Evolutionary conservation across 345 rosid genomes (phyloP).

Genomic region (Abelmoschus esculentus): DNA sequence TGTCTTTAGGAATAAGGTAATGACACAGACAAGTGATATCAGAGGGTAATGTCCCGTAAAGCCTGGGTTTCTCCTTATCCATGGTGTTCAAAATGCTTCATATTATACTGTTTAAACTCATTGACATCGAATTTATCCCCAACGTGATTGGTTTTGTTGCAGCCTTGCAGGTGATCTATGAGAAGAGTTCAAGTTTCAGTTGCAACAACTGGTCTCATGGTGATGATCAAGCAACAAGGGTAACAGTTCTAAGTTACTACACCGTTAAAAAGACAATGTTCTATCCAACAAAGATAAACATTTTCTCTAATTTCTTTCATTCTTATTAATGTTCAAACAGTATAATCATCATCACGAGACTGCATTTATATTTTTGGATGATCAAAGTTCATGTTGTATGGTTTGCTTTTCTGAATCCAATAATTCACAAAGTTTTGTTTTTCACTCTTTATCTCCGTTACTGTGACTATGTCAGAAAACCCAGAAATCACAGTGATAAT

Average conservation of each 20-base stretch:
- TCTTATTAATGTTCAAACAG: neutral
- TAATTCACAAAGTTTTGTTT: neutral
- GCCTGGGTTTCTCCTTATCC: too few relatives aligned
- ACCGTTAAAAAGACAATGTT: too few relatives aligned
- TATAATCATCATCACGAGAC: neutral
- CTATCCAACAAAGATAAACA: too few relatives aligned
- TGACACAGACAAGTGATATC: too few relatives aligned
- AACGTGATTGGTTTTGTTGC: neutral
- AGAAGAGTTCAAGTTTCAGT: neutral
- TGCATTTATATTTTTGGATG: too few relatives aligned
- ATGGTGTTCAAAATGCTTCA: constrained; percentile 62
- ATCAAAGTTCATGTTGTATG: too few relatives aligned
- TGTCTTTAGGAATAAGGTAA: too few relatives aligned
- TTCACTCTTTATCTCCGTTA: neutral
- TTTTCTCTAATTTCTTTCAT: neutral
- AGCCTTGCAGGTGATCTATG: neutral
- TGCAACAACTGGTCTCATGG: neutral
- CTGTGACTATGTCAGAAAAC: neutral
- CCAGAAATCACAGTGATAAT: neutral
- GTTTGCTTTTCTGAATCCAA: neutral
- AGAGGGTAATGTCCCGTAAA: too few relatives aligned
- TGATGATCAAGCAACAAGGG: neutral
- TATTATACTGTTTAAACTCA: too few relatives aligned
- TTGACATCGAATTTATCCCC: neutral
- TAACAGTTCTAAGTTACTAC: too few relatives aligned